A percentile compares a stretch with the other conserved stretches of the same genome.
phyloP scores from a whole-genome alignment of 1,284 basidiomycete genomes.

The Pisolithus thermaeus region DNA sequence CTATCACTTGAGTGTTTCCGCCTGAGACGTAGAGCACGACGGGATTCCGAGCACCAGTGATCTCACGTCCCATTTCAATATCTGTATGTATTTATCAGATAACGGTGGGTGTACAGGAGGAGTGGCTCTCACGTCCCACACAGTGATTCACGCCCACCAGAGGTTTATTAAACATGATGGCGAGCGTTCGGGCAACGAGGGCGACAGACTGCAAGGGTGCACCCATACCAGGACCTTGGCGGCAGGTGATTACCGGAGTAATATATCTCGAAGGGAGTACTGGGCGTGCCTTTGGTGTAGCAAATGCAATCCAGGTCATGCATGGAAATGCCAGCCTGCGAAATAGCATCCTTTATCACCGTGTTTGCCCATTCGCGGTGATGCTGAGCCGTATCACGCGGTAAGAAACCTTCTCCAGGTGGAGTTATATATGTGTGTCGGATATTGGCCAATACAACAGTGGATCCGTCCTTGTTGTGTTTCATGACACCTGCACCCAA shows the following conservation, averaged over 20 bases:
- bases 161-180: slow-evolving; percentile 85
- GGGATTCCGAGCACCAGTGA: slow-evolving; percentile 92
- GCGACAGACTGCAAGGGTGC: slow-evolving; percentile 95
- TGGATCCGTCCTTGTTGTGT: slow-evolving; percentile 68
- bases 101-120: neutral
- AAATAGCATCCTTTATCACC: slow-evolving; percentile 80
- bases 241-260: neutral
- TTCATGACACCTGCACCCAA: slow-evolving; percentile 93
- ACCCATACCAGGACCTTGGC: slow-evolving; percentile 94
- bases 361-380: slow-evolving; percentile 90
- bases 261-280: neutral
- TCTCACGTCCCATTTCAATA: slow-evolving; percentile 97
- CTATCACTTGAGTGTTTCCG: slow-evolving; percentile 99
- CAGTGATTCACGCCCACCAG: slow-evolving; percentile 98
- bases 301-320: slow-evolving; percentile 90
- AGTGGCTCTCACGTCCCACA: slow-evolving; percentile 76
- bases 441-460: slow-evolving; percentile 73
- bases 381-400: slow-evolving; percentile 91
- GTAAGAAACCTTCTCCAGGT: slow-evolving; percentile 95
- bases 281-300: slow-evolving; percentile 82
- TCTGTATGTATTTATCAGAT: slow-evolving; percentile 44
- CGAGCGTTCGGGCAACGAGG: slow-evolving; percentile 89
- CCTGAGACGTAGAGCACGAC: slow-evolving; percentile 98
- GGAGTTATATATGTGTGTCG: slow-evolving; percentile 98
- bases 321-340: slow-evolving; percentile 65